Evolutionary conservation across 352 stramenopile species (phyloP), one percentile per base, ranked within the genome.

Genomic region (Phytophthora pinifolia): DNA sequence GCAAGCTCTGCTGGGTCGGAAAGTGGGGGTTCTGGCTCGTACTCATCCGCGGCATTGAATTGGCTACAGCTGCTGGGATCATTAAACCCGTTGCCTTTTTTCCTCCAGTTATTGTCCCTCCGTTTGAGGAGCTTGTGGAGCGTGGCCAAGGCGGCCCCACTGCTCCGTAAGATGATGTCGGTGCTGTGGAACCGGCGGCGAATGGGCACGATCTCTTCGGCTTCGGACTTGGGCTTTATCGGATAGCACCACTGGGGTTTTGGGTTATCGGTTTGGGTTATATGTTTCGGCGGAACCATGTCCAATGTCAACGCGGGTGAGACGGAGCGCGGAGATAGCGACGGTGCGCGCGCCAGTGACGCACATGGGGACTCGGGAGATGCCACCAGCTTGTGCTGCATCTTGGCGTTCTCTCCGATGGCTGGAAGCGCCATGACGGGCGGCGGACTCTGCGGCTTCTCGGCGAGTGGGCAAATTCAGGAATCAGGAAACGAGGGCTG

Each of bases 101-200:
- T 46, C 17, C 41, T 14, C 39, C 43, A 50, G 14, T 25, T 32
- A 15, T 46, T 68, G 15, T 72, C 58, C 30, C 32, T n/a, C 9
- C 33, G 45, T 27, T 51, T 38, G 17, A 49, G 52, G 2, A 52
- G 17, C 12, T 59, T 41, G 13, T 62, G 46, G 2, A 67, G 46
- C 31, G 52, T 70, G 22, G 47, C 47, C 32, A 54, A 35, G 14
- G 25, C 33, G 8, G 25, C 20, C 4, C 46, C 29, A 46, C 22
- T 51, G 33, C 32, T 65, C 13, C 65, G 61, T 47, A 81, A 48
- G 34, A 79, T 59, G 18, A 86, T 60, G 63, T 88, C 78, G 1
- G 73, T 83, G 58, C 78, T 88, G 51, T 86, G 61, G 54, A 88
- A 85, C 29, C 78, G 62, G 1, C 75, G 66, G 7, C 78, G 71